phyloP scores from a whole-genome alignment of 2,329 filamentous ascomycete genomes.

The Verticillium nonalfalfae region DNA sequence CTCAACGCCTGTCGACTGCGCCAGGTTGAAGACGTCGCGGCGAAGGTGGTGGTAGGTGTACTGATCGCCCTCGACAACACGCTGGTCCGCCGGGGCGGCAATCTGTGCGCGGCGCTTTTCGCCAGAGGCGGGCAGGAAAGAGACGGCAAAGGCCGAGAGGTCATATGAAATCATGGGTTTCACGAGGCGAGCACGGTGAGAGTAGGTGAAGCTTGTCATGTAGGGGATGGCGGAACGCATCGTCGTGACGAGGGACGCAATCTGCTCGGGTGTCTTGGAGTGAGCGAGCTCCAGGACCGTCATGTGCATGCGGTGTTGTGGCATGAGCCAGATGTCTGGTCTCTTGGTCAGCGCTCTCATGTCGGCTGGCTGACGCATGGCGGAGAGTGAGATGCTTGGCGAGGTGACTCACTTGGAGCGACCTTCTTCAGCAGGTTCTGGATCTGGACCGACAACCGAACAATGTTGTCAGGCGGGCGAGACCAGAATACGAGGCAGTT shows the following conservation, averaged over 20 bases:
- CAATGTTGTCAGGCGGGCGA: conserved; percentile 67
- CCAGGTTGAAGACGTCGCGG: conserved; percentile 64
- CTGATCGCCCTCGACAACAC: conserved; percentile 44
- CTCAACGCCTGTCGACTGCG: conserved; percentile 55
- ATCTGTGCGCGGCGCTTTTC: conserved; percentile 34
- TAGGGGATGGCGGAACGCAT: conserved; percentile 50
- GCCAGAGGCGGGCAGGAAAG: conserved; percentile 73
- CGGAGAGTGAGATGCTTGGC: not conserved
- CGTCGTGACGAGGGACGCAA: conserved; percentile 52
- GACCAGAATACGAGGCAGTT: conserved; percentile 88
- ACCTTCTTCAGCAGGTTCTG: conserved; percentile 59
- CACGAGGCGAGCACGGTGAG: conserved; percentile 67
- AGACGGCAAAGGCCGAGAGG: conserved; percentile 76
- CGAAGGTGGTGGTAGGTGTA: conserved; percentile 92
- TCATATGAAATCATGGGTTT: conserved; percentile 83
- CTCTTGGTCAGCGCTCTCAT: not conserved
- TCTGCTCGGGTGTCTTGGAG: conserved; percentile 64
- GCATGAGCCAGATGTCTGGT: conserved; percentile 81
- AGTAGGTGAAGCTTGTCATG: conserved; percentile 60
- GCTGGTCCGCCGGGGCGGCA: conserved; percentile 25
- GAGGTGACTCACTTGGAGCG: conserved; percentile 58
- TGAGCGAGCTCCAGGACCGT: conserved; percentile 83
- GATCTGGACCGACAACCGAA: conserved; percentile 59
- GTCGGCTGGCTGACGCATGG: not conserved
- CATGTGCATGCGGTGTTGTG: conserved; percentile 69